Percentiles rank a stretch among this genome's conserved stretches.
These are phyloP conservation scores for Butyriboletus loyo DNA, from an alignment of 768 basidiomycete genomes.

Conservation along the genomic window DNA sequence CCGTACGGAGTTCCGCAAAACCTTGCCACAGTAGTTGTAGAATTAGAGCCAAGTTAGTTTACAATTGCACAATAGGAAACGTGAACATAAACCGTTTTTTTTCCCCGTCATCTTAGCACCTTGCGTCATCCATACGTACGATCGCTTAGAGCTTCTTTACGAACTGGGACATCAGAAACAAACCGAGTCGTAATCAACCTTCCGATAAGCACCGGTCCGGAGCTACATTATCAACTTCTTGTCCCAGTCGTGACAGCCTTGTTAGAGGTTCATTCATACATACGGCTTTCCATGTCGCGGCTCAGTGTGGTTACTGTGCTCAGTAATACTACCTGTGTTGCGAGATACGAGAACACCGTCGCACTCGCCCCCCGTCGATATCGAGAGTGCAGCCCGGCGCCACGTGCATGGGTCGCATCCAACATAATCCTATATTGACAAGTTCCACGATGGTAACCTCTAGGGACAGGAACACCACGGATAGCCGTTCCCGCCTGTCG, in stretches of 20 bases:
- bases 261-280: not conserved
- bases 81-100: too few species aligned
- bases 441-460: not conserved
- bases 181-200: not conserved
- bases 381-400: too few species aligned
- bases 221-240: not conserved
- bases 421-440: not conserved
- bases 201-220: not conserved
- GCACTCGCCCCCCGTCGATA: too few species aligned
- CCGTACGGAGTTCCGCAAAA: slow-evolving; percentile 3
- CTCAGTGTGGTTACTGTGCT: not conserved
- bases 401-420: too few species aligned
- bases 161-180: slow-evolving; percentile 1
- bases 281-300: slow-evolving; percentile 12
- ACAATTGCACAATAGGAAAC: slow-evolving; percentile 1
- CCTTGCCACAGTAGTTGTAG: not conserved
- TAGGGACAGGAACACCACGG: not conserved
- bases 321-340: not conserved
- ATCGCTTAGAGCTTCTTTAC: slow-evolving; percentile 3
- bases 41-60: not conserved
- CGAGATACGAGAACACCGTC: not conserved
- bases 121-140: not conserved
- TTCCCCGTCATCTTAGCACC: not conserved
- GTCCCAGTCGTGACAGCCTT: not conserved
- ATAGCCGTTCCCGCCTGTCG: too few species aligned